Conservation (phyloP, 352 stramenopile species). For the Thraustochytrium sp. region DNA sequence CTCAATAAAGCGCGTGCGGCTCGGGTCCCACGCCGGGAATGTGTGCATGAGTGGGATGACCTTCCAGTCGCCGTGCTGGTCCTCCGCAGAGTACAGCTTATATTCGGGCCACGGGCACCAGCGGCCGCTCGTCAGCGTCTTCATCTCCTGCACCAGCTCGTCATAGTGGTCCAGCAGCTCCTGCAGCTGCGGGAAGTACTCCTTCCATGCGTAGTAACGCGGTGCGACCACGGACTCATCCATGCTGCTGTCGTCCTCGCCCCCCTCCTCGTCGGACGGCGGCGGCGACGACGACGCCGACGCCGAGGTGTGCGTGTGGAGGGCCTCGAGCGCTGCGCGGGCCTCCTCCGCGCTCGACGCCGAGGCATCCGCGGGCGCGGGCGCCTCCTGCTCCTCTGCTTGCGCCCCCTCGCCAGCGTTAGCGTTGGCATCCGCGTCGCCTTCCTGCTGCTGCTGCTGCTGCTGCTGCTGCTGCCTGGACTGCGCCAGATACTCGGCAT, state of each 20-base stretch:
- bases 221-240: background rate
- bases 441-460: background rate
- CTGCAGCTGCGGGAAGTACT: background rate
- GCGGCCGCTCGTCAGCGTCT: background rate
- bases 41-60: conserved; percentile 68
- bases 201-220: conserved; percentile 17
- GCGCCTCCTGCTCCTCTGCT: no score
- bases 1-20: conserved; percentile 57
- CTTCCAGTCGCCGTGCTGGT: conserved; percentile 55
- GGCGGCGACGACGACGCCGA: no score
- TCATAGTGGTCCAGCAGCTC: conserved; percentile 25
- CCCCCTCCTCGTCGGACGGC: background rate
- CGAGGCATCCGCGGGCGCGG: no score
- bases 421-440: background rate
- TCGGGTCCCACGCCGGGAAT: conserved; percentile 60
- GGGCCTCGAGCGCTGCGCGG: no score
- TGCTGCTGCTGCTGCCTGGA: background rate
- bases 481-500: background rate
- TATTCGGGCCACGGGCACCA: conserved; percentile 44
- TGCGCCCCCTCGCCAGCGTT: background rate
- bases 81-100: conserved; percentile 36
- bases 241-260: background rate
- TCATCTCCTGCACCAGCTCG: conserved; percentile 2
- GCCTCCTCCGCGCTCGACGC: no score
- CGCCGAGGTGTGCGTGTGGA: no score